Conservation (phyloP, 179 eudicot species). For the Vitellaria paradoxa region DNA sequence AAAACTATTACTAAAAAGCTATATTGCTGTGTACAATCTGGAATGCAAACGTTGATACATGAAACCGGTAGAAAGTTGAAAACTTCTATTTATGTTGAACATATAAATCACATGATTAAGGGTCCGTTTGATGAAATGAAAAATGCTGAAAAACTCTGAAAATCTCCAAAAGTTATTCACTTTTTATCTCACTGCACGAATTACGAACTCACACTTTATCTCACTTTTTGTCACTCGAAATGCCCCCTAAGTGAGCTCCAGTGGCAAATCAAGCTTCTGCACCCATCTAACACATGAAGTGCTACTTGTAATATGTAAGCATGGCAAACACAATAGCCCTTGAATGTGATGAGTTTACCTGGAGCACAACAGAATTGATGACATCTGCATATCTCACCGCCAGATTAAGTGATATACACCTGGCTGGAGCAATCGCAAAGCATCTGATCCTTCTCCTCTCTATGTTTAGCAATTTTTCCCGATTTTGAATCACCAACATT, state of each 20-base stretch:
- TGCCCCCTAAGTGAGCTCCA: too few relatives aligned
- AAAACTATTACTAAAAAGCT: not conserved
- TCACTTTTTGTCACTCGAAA: too few relatives aligned
- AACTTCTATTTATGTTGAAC: too few relatives aligned
- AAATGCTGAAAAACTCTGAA: too few relatives aligned
- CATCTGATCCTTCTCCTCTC: conserved; percentile 77
- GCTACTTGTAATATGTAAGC: not conserved
- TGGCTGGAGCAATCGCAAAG: conserved; percentile 89
- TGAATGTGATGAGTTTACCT: conserved; percentile 42
- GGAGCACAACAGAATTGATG: conserved; percentile 82
- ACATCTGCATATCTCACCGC: conserved; percentile 95
- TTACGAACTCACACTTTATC: too few relatives aligned
- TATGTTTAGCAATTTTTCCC: conserved; percentile 57
- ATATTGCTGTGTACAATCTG: not conserved
- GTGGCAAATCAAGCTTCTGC: not conserved
- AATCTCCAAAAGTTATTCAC: too few relatives aligned
- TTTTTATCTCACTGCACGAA: too few relatives aligned
- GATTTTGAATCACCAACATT: conserved; percentile 58
- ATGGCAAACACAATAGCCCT: not conserved
- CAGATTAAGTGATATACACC: conserved; percentile 84
- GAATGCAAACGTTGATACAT: not conserved
- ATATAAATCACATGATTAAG: too few relatives aligned
- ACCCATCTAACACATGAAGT: not conserved
- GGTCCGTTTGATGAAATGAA: too few relatives aligned
- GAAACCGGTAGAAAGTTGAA: too few relatives aligned